Evolutionary conservation across 2,329 filamentous ascomycete genomes (phyloP).

Genomic region (Aspergillus ustus): DNA sequence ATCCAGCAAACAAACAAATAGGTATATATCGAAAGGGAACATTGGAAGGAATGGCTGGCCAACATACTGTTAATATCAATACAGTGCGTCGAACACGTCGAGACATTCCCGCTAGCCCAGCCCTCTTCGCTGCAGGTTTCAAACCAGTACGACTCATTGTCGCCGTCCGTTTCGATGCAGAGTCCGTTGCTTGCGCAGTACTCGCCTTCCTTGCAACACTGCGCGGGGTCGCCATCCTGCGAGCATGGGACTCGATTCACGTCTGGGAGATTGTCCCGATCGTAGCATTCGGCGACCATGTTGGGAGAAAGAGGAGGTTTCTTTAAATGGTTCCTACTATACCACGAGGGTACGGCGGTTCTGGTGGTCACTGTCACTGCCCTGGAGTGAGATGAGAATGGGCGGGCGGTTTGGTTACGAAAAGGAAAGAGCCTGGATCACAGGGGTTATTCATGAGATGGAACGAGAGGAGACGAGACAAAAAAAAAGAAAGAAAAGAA

Average conservation of each 20-base stretch:
- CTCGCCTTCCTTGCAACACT: slow-evolving; percentile 7
- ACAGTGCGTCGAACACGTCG: slow-evolving; percentile 6
- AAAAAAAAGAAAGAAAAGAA: too few relatives aligned
- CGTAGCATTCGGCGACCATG: neutral
- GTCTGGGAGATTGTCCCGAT: slow-evolving; percentile 1
- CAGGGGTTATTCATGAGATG: too few relatives aligned
- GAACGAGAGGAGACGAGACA: too few relatives aligned
- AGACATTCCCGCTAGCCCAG: neutral
- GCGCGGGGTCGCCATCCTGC: neutral
- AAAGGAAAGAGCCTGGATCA: too few relatives aligned
- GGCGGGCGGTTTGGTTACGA: too few relatives aligned
- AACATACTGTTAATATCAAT: slow-evolving; percentile 5
- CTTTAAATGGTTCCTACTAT: too few relatives aligned
- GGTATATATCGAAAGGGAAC: neutral
- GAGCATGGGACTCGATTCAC: slow-evolving; percentile 2
- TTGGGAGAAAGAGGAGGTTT: too few relatives aligned
- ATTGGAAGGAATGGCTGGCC: too few relatives aligned
- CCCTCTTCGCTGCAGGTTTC: slow-evolving; percentile 5
- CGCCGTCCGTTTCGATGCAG: neutral
- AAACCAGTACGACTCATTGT: neutral
- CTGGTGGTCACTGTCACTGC: too few relatives aligned
- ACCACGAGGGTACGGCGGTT: too few relatives aligned
- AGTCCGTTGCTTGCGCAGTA: slow-evolving; percentile 12
- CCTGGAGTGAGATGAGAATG: too few relatives aligned
- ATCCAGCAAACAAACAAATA: too few relatives aligned